A percentile compares a stretch with the other conserved stretches of the same genome.
phyloP scores from a whole-genome alignment of 805 yeast species.

The Barnettozyma vustinii region DNA sequence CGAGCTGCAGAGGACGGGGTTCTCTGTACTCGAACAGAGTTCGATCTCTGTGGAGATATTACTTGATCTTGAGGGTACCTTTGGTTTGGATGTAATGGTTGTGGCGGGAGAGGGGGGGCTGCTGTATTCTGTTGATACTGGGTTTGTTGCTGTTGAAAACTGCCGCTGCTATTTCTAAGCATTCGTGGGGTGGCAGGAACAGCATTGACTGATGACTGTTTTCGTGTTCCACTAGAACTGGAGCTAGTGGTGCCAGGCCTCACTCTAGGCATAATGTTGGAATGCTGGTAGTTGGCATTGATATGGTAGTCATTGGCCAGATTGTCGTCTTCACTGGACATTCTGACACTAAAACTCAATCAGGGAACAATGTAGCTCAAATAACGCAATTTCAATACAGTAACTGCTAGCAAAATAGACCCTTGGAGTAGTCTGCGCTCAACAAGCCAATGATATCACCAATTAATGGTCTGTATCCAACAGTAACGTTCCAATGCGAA shows the following conservation, averaged over 20 bases:
- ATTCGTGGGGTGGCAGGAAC: constrained; percentile 68
- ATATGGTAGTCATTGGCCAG: constrained; percentile 22
- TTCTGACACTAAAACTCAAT: not conserved
- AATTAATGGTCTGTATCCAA: not conserved
- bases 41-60: constrained; percentile 5
- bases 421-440: not conserved
- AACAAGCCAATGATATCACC: not conserved
- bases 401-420: not conserved
- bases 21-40: constrained; percentile 3
- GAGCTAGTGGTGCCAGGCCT: constrained; percentile 15
- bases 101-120: not conserved
- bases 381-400: not conserved
- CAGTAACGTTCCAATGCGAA: not conserved
- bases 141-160: constrained; percentile 17
- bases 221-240: constrained; percentile 5
- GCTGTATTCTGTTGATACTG: constrained; percentile 2
- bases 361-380: not conserved
- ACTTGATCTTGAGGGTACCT: not conserved
- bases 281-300: constrained; percentile 19
- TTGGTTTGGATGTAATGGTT: not conserved
- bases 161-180: constrained; percentile 52
- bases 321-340: constrained; percentile 14
- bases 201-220: constrained; percentile 17
- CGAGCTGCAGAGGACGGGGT: constrained; percentile 7
- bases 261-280: constrained; percentile 21